These are phyloP conservation scores for Penicillium pancosmium DNA, from an alignment of 495 filamentous ascomycete species.

Conservation along the genomic window DNA sequence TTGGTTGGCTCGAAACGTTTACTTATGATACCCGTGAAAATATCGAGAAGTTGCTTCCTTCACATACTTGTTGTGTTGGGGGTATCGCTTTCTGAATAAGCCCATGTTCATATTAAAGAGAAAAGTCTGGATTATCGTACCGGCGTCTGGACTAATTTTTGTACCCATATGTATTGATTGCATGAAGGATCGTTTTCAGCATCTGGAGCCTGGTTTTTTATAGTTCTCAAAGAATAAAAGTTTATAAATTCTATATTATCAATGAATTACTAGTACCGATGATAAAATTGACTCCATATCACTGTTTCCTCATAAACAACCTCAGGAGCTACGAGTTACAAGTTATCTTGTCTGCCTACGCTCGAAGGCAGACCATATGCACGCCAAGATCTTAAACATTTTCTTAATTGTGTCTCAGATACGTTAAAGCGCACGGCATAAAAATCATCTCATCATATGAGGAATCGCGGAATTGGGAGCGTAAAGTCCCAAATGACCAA, in stretches of 20 bases:
- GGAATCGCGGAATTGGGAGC: background rate
- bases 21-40: constrained; percentile 10
- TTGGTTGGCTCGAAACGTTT: background rate
- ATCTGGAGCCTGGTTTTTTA: constrained; percentile 21
- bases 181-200: constrained; percentile 21
- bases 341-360: no score
- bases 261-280: background rate
- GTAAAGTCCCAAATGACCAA: background rate
- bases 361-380: no score
- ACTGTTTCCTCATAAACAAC: no score
- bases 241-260: constrained; percentile 7
- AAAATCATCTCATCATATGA: background rate
- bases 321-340: no score
- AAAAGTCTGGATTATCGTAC: constrained; percentile 6
- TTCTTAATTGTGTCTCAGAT: constrained; percentile 3
- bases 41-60: background rate
- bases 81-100: background rate
- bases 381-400: background rate
- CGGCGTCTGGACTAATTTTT: constrained; percentile 6
- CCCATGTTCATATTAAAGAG: constrained; percentile 4
- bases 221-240: constrained; percentile 15
- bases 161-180: constrained; percentile 15
- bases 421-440: background rate
- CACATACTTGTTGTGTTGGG: background rate
- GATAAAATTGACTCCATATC: no score